Base-by-base conservation (phyloP, 1,284 basidiomycete species). In the Somion occarium region DNA sequence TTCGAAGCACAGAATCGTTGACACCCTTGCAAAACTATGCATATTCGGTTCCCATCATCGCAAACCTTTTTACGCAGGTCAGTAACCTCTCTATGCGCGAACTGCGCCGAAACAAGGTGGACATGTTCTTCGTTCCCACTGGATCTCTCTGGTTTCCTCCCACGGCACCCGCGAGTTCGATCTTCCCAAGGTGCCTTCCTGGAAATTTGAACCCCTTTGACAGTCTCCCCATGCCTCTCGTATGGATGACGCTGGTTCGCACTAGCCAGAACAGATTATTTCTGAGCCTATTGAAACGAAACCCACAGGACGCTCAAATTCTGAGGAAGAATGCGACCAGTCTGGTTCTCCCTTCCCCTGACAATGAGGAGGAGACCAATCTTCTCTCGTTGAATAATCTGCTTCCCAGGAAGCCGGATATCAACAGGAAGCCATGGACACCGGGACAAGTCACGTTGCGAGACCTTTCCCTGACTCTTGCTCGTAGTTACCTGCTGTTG, bases 251-350 rank as follows among this genome's bases (percentile, higher is more conserved):
- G 5, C 76, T 85, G 66, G 75, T 91, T 45, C 80, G 88, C 24
- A 75, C 82, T 1, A 79, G 86, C 0, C 89, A 92, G 68, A 84
- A 91, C 53, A 70, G 86, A 60, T 67, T 91, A 26, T 82, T 89
- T 54, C 64, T 80, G 20, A 71, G 78, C 11, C 78, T 89, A 69
- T 69, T 91, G 25, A 82, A 80, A 59, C 76, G 78, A 30, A 85
- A 84, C 61, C 78, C 78, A 3, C 80, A 87, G 60, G 88, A 91
- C 51, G 80, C 89, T 2, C 84, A 85, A 53, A 66, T 80, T 39
- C 71, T 91, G 52, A 79, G 88, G 53, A 90, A 88, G 70, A 82
- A 74, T 59, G 76, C 89, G 69, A 73, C 79, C 7, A 72, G 76
- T 24, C 70, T 92, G 3, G 78, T 78, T 5, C 67, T 87, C 5